Evolutionary conservation across 2,329 filamentous ascomycete species (phyloP), one percentile per base, ranked within the genome.

Genomic region (Hypoxylon sp.): DNA sequence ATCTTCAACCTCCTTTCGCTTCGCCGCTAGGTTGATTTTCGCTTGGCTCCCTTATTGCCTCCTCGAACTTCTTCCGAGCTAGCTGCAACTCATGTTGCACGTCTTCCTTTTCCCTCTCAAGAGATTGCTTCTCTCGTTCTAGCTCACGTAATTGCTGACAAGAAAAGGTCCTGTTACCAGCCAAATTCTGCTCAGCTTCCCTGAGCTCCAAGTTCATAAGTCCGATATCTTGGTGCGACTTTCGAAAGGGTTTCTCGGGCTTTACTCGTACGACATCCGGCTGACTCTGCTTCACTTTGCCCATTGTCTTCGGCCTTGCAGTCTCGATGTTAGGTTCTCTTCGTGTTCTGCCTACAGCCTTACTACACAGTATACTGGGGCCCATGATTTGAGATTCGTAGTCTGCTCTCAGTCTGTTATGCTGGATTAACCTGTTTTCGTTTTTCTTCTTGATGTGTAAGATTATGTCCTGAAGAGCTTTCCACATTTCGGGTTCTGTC

Each of bases 1-100:
- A 5, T 1, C 27, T 11, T 16, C 19, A 6, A 23, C 16, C 5
- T 55, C 50, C 45, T 45, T 19, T 32, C 23, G 21, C 19, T 29
- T 64, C 4, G 5, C 37, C 9, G 16, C 37, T 47, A 57, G n/a
- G n/a, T n/a, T n/a, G 19, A 19, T 47, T n/a, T 16, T 52, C 9
- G 1, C 39, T 16, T 3, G 11, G 19, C 48, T 45, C 41, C n/a
- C 27, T 34, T 19, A 4, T 16, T 8, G n/a, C 37, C 16, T 16
- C 37, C 5, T 39, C 37, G 37, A 41, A 3, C 8, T 63, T 41
- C 4, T 25, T 7, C 25, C 25, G 53, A 6, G n/a, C 32, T 3
- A 30, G 43, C 27, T 47, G 34, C 19, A 56, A 34, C 12, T 53
- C 8, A 23, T 16, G 19, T 27, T 47, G 51, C 1, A 51, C 56